Evolutionary conservation across 2,329 filamentous ascomycete genomes (phyloP), one percentile per base, ranked within the genome.

Genomic region (Xylariomycetidae sp.): DNA sequence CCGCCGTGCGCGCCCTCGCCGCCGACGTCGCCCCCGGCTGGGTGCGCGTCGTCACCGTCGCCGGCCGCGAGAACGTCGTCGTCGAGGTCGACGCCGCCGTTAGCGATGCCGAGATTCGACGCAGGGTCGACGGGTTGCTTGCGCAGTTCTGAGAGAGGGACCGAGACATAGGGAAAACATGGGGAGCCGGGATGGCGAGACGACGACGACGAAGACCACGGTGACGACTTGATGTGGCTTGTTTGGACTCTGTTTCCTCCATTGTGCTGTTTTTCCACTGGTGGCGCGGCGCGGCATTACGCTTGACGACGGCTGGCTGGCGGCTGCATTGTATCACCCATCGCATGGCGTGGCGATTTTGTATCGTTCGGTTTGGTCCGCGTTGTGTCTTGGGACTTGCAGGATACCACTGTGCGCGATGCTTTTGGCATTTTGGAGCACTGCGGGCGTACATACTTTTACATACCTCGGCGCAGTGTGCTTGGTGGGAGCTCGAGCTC

Each of bases 11-110:
- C 7, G 49, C 77, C 31, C 60, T 79, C 35, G 72, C 70, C 4
- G 50, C 39, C 7, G 74, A 79, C 46, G 60, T 78, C 9, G 70
- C 72, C 5, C 73, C 74, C 0, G 65, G 71, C 46, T 79, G 74
- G 73, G 40, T 77, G 27, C 60, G 63, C 34, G 55, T 78, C 3
- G 63, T 76, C 12, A 62, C 57, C 23, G 59, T 78, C 24, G 68
- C 64, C 2, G 68, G 69, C 3, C 59, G 67, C 45, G 74, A 78
- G 52, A 74, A 74, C 36, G 69, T 79, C 6, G 70, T 79, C 4
- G 58, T 76, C n/a, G 63, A 73, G 52, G 57, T 61, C 19, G 60
- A 58, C 13, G 37, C 42, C 9, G 45, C 58, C 53, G 42, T 58
- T 9, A 56, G 52, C 31, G 57, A 58, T 49, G 47, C 33, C 6